These are phyloP conservation scores for Podila minutissima DNA, from an alignment of 192 early-diverging fungal genomes.

Conservation along the genomic window DNA sequence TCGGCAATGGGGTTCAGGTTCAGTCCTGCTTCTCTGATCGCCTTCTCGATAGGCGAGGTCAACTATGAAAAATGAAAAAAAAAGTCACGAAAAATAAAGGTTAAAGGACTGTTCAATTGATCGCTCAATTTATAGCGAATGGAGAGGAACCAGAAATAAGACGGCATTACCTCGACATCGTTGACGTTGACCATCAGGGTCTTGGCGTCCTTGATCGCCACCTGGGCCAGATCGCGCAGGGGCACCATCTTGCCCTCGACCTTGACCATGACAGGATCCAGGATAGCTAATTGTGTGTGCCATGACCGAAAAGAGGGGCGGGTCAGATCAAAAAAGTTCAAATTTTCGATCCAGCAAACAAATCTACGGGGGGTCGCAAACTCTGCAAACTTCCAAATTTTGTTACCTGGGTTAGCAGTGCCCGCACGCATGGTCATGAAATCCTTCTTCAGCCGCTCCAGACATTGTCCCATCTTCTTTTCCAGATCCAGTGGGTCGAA, in stretches of 20 bases:
- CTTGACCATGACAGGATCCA: constrained; percentile 74
- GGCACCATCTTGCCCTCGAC: constrained; percentile 63
- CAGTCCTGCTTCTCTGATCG: constrained; percentile 80
- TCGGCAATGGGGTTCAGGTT: constrained; percentile 85
- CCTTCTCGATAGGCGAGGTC: constrained; percentile 69
- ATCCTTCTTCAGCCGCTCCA: constrained; percentile 72
- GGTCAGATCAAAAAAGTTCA: too few species aligned
- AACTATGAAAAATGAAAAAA: constrained; percentile 48
- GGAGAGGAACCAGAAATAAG: not conserved
- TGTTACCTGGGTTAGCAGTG: constrained; percentile 75
- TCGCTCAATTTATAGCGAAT: not conserved
- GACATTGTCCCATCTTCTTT: constrained; percentile 64
- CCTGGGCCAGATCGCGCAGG: constrained; percentile 75
- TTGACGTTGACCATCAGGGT: constrained; percentile 82
- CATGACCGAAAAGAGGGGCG: too few species aligned
- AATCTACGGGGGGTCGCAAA: too few species aligned
- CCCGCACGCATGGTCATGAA: constrained; percentile 72
- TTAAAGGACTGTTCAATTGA: not conserved
- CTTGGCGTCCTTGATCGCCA: constrained; percentile 86
- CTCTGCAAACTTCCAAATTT: too few species aligned
- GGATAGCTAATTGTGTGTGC: constrained; percentile 55
- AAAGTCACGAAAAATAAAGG: too few species aligned
- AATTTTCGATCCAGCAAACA: too few species aligned
- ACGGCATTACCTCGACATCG: constrained; percentile 70
- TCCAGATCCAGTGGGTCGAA: constrained; percentile 70